Evolutionary conservation across 306 rosid genomes (phyloP).

Genomic region (Lupinus albus): DNA sequence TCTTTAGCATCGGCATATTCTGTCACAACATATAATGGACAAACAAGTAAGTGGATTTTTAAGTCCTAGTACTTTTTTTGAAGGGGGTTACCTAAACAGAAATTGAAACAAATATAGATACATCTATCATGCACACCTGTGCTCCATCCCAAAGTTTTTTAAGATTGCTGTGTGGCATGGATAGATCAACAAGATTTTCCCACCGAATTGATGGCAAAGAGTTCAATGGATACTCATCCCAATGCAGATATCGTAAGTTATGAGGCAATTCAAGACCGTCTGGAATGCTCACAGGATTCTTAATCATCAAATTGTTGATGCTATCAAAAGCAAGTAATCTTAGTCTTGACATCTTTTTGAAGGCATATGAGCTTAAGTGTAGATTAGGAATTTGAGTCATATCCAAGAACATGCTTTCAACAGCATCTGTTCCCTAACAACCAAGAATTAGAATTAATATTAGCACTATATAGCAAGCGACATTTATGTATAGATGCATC

Average conservation of each 20-base stretch:
- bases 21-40: constrained; percentile 8
- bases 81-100: too few relatives aligned
- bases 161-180: background rate
- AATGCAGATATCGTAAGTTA: background rate
- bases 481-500: background rate
- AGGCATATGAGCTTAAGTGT: background rate
- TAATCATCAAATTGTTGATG: background rate
- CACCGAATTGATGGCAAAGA: constrained; percentile 1
- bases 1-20: background rate
- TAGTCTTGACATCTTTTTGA: background rate
- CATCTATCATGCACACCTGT: background rate
- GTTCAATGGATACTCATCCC: constrained; percentile 5
- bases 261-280: background rate
- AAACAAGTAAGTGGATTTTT: too few relatives aligned
- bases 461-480: background rate
- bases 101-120: too few relatives aligned
- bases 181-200: constrained; percentile 14
- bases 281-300: background rate
- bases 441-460: background rate
- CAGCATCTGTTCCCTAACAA: background rate
- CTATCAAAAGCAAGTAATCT: background rate
- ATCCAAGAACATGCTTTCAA: background rate
- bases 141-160: constrained; percentile 6
- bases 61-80: too few relatives aligned
- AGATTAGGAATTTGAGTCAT: background rate